Base-by-base conservation (phyloP, 2,329 filamentous ascomycete genomes). In the Bipolaris sorokiniana region DNA sequence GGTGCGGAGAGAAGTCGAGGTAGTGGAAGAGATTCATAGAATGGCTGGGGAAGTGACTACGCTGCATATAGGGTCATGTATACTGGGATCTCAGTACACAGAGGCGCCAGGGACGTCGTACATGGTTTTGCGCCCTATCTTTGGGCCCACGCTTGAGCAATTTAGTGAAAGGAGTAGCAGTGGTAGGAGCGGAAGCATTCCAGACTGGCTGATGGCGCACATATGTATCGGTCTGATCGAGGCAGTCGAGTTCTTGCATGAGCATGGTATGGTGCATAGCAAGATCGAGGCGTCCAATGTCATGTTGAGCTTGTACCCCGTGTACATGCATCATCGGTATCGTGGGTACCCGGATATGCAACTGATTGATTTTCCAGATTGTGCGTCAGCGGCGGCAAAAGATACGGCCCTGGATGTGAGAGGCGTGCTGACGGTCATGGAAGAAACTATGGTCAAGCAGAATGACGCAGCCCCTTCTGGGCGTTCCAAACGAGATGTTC, bases 171-270 rank as follows among this genome's bases (percentile, higher is more conserved):
- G 34, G 11, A 47, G 47, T 33, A 31, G 6, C 10, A 33, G 10
- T 1, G 7, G 36, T 23, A 26, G 11, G 23, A 33, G 18, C 1
- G 40, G 31, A 3, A 26, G 46, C 0, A 40, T 66, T 3, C 57
- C 58, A 6, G 36, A 41, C 5, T 68, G 56, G 47, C 52, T 63
- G 5, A 41, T 66, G 5, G 61, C 51, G 52, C 65, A 66, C 22
- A 51, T 64, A 20, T 56, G 58, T 31, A 3, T 64, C 3, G 47
- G 40, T 2, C 16, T 68, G 22, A 7, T 68, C 6, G 44, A 58
- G 26, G 53, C 56, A 1, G 22, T 63, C 7, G 6, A 26, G 0
- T 59, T 57, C 9, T 16, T 63, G 7, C 58, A 62, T 42, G 42
- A 26, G 3, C 36, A 47, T 7, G 55, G 53, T 7, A 16, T 61